These are phyloP conservation scores for Gastrolobium villosum DNA, from an alignment of 306 rosid species.

Conservation along the genomic window DNA sequence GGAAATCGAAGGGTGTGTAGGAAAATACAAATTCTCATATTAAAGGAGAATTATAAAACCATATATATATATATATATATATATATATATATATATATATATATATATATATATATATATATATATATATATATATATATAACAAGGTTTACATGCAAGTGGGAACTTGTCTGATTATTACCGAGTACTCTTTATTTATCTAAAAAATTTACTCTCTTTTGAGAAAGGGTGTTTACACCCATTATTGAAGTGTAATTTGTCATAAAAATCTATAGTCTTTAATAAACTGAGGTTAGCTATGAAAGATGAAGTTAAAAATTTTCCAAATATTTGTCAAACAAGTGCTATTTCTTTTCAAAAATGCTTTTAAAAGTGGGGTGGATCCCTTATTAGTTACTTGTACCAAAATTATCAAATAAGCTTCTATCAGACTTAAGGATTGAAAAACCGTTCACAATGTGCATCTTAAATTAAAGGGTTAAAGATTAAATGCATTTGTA, in stretches of 20 bases:
- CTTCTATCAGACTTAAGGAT: background rate
- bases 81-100: too few species aligned
- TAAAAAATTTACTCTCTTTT: background rate
- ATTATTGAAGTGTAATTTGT: too few species aligned
- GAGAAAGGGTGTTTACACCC: background rate
- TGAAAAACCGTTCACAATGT: background rate
- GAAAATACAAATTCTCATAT: too few species aligned
- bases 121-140: too few species aligned
- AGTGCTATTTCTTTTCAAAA: constrained; percentile 36
- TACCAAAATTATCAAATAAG: background rate
- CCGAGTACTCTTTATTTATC: background rate
- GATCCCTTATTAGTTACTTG: background rate
- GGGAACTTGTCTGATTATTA: background rate
- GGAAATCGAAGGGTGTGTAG: too few species aligned
- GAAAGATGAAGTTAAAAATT: background rate
- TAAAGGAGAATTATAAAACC: too few species aligned
- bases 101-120: too few species aligned
- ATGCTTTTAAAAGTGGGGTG: constrained; percentile 24
- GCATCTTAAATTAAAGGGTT: background rate
- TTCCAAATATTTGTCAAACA: constrained; percentile 7
- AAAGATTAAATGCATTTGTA: background rate
- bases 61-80: too few species aligned
- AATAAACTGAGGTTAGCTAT: background rate
- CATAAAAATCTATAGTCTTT: background rate
- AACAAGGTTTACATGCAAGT: background rate